Base-by-base conservation (phyloP, 2,329 filamentous ascomycete species). In the Verticillium longisporum region DNA sequence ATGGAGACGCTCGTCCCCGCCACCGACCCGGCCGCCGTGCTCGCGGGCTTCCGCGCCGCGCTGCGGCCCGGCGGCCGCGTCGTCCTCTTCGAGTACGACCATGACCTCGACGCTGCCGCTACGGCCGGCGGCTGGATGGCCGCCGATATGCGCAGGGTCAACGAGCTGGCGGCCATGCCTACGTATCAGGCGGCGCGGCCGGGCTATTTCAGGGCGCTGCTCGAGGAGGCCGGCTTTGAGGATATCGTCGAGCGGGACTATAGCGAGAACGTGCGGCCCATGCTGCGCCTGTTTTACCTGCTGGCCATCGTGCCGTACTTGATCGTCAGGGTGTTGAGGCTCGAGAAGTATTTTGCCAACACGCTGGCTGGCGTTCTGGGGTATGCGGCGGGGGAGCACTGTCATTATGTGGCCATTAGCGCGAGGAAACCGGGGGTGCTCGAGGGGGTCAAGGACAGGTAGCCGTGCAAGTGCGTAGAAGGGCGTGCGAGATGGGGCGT, bases 1-100 rank as follows among this genome's bases (percentile, higher is more conserved):
- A 81, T 84, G 77, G 80, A 85, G 68, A 82, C 81, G 0, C 76
- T 85, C 57, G 81, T 83, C 0, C 81, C 85, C 65, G 80, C 81
- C 1, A 80, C 76, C 1, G 75, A 83, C 53, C 76, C 79, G 0
- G 64, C 73, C 45, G 68, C 67, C 7, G 81, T 78, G 2, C 69
- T 82, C 1, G 65, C 64, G 5, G 77, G 78, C 18, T 83, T 84
- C 69, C 75, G 73, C 66, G 76, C 80, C 13, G 64, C 82, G 0
- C 69, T 84, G 4, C 70, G 72, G 32, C 80, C 80, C 1, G 81
- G 81, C 33, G 81, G 81, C 1, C 70, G 71, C 1, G 56, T 83
- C 7, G 77, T 73, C 1, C 67, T 80, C 55, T 74, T 77, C 66
- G 80, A 83, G 63, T 81, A 81, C 64, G 77, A 81, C 61, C 75